These are phyloP conservation scores for Sporisorium reilianum DNA, from an alignment of 1,284 basidiomycete species.

Conservation along the genomic window DNA sequence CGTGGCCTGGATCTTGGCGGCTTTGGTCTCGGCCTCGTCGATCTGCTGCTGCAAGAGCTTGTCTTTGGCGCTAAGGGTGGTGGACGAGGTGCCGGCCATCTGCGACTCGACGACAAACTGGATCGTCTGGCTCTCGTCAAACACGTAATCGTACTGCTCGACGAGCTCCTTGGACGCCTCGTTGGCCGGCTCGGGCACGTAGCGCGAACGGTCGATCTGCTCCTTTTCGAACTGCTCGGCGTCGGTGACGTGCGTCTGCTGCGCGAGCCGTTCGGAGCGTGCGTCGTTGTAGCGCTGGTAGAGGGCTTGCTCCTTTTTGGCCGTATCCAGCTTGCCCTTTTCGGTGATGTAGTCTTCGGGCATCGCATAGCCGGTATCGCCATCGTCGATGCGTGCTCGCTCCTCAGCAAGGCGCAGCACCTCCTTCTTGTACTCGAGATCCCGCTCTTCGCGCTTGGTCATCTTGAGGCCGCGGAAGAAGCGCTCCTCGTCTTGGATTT, in stretches of 20 bases:
- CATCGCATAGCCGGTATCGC: slow-evolving; percentile 55
- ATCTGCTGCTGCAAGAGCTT: slow-evolving; percentile 87
- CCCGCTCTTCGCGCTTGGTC: slow-evolving; percentile 83
- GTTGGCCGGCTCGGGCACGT: slow-evolving; percentile 77
- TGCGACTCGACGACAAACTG: slow-evolving; percentile 88
- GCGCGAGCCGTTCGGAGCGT: slow-evolving; percentile 74
- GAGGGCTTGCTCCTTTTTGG: slow-evolving; percentile 92
- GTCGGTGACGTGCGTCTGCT: slow-evolving; percentile 88
- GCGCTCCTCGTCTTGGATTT: slow-evolving; percentile 73
- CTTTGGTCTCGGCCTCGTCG: slow-evolving; percentile 81
- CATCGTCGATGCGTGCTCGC: slow-evolving; percentile 90
- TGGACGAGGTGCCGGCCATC: slow-evolving; percentile 29
- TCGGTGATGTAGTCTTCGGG: slow-evolving; percentile 90
- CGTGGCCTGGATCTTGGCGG: slow-evolving; percentile 68
- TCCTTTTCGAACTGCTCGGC: slow-evolving; percentile 89
- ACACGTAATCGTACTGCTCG: slow-evolving; percentile 88
- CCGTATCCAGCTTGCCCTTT: slow-evolving; percentile 97
- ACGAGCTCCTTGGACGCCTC: slow-evolving; percentile 39
- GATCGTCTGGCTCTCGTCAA: slow-evolving; percentile 97
- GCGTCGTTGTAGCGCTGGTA: slow-evolving; percentile 86
- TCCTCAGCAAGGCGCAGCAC: slow-evolving; percentile 92
- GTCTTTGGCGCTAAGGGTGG: slow-evolving; percentile 82
- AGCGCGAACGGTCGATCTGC: slow-evolving; percentile 83
- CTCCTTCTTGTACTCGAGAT: slow-evolving; percentile 92
- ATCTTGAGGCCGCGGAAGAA: slow-evolving; percentile 71